Conservation (phyloP, 2,329 filamentous ascomycete species). For the Aspergillus sergii region DNA sequence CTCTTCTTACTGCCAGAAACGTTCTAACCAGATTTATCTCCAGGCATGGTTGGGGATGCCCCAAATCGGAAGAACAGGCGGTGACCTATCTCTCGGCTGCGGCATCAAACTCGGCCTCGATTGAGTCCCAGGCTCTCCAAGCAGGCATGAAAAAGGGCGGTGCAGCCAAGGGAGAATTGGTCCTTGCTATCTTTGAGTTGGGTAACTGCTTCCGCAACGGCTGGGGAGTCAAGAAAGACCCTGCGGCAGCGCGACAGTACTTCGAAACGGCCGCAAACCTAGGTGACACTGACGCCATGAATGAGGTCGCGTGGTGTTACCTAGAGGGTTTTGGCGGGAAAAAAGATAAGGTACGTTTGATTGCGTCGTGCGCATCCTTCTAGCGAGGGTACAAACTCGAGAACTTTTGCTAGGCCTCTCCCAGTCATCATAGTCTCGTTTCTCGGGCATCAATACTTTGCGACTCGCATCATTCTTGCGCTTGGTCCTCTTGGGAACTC, state of each 20-base stretch:
- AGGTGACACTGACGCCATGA: slow-evolving; percentile 96
- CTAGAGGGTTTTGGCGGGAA: slow-evolving; percentile 94
- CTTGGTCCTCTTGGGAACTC: background rate
- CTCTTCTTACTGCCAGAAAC: background rate
- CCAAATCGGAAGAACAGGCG: slow-evolving; percentile 70
- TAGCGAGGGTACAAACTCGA: background rate
- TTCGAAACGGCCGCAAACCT: slow-evolving; percentile 97
- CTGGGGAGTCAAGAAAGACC: slow-evolving; percentile 87
- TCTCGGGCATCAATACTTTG: slow-evolving; percentile 38
- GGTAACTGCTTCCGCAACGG: slow-evolving; percentile 78
- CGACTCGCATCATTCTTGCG: slow-evolving; percentile 1
- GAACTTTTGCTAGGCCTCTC: background rate
- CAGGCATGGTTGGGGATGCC: slow-evolving; percentile 91
- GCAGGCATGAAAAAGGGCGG: slow-evolving; percentile 92
- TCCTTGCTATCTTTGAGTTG: slow-evolving; percentile 94
- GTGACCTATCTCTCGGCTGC: slow-evolving; percentile 85
- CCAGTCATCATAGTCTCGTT: background rate
- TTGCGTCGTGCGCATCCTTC: slow-evolving; percentile 2
- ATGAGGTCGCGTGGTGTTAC: slow-evolving; percentile 95
- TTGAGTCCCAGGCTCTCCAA: slow-evolving; percentile 82
- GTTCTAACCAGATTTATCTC: background rate
- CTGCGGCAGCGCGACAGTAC: slow-evolving; percentile 83
- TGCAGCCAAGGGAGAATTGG: slow-evolving; percentile 91
- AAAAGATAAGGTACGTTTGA: slow-evolving; percentile 86
- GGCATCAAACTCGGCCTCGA: slow-evolving; percentile 82